Conservation (phyloP, 2,329 filamentous ascomycete genomes). For the Elsinoe arachidis region DNA sequence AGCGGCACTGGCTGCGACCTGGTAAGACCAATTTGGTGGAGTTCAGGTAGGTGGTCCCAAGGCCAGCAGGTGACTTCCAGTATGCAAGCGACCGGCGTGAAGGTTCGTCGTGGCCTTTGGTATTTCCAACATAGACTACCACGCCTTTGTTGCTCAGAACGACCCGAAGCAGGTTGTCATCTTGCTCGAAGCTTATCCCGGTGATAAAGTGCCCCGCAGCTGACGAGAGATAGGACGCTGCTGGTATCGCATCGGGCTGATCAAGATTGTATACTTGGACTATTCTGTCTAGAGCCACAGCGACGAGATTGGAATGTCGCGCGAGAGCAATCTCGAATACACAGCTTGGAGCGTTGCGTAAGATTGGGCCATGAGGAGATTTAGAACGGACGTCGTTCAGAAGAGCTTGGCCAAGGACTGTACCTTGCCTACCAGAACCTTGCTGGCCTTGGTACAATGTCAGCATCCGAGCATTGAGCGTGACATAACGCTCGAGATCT, state of each 20-base stretch:
- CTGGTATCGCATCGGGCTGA: conserved; percentile 24
- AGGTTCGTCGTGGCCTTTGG: conserved; percentile 12
- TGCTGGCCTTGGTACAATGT: neutral
- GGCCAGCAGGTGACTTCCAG: conserved; percentile 27
- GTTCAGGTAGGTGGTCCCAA: conserved; percentile 26
- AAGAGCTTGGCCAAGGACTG: neutral
- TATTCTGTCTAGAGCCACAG: conserved; percentile 27
- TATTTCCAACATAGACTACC: conserved; percentile 29
- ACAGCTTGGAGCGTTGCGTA: conserved; percentile 25
- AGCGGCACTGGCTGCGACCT: neutral
- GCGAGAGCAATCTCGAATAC: conserved; percentile 27
- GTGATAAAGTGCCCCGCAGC: conserved; percentile 29
- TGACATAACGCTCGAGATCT: neutral
- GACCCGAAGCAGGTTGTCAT: conserved; percentile 26
- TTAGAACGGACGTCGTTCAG: conserved; percentile 23
- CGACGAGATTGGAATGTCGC: conserved; percentile 24
- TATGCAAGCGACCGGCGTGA: conserved; percentile 21
- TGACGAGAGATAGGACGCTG: conserved; percentile 25
- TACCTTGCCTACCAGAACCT: too few species aligned
- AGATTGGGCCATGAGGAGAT: conserved; percentile 15
- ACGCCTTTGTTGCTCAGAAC: conserved; percentile 26
- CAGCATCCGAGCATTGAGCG: neutral
- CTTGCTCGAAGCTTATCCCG: conserved; percentile 27
- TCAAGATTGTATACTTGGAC: conserved; percentile 29
- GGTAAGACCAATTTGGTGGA: conserved; percentile 16